Percentiles rank a stretch among this genome's conserved stretches.
Evolutionary conservation across 192 early-diverging fungal species (phyloP).

Genomic region (Coemansia sp.): DNA sequence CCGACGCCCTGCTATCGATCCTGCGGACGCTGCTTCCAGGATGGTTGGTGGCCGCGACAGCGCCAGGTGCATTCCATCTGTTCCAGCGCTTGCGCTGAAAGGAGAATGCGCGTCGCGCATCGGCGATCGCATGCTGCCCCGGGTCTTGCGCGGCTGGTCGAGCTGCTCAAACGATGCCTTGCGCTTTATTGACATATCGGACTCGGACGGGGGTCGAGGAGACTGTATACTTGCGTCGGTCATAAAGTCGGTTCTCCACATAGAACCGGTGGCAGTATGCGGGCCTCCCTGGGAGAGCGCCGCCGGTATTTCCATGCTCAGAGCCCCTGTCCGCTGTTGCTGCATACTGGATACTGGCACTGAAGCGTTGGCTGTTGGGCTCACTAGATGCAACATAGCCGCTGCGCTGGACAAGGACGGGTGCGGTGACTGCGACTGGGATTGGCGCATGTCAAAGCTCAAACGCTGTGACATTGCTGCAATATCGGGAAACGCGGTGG

Average conservation of each 20-base stretch:
- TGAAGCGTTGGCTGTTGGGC: neutral
- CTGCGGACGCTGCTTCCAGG: neutral
- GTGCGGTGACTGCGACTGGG: constrained; percentile 1
- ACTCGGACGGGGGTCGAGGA: constrained; percentile 33
- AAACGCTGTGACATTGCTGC: neutral
- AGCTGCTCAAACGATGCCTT: constrained; percentile 47
- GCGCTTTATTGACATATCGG: constrained; percentile 44
- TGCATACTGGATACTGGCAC: neutral
- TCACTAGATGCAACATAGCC: neutral
- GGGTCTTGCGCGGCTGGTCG: constrained; percentile 35
- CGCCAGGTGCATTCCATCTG: neutral
- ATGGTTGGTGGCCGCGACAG: neutral
- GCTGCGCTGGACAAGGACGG: neutral
- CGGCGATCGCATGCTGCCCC: constrained; percentile 35
- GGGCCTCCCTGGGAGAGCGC: constrained; percentile 2
- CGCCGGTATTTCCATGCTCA: neutral
- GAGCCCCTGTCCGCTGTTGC: neutral
- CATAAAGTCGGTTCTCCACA: neutral
- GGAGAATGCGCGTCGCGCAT: constrained; percentile 16
- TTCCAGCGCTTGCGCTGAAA: neutral
- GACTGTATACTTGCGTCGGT: constrained; percentile 10
- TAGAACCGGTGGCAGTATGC: neutral
- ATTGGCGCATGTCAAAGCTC: neutral
- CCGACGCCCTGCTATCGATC: constrained; percentile 6
- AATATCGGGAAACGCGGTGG: neutral